phyloP scores from a whole-genome alignment of 805 yeast species.

The Komagataella phaffii region DNA sequence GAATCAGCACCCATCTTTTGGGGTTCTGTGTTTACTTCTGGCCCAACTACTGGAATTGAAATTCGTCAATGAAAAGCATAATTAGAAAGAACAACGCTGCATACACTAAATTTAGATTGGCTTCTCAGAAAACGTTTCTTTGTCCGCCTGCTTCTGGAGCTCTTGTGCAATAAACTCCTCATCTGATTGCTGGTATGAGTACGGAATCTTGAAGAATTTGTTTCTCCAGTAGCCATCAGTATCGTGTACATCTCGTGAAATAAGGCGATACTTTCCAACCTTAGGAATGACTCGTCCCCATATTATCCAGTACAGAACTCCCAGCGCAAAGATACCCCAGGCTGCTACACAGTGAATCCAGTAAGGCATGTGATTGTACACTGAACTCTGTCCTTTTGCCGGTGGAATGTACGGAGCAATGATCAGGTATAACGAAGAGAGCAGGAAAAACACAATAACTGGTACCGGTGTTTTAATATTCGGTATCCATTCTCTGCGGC shows the following conservation, averaged over 20 bases:
- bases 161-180: too few species aligned
- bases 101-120: too few species aligned
- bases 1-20: too few species aligned
- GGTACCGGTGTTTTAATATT: conserved; percentile 54
- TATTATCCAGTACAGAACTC: conserved; percentile 53
- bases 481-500: conserved; percentile 50
- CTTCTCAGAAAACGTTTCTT: too few species aligned
- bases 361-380: conserved; percentile 61
- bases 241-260: conserved; percentile 35
- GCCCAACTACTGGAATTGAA: too few species aligned
- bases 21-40: too few species aligned
- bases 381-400: conserved; percentile 38
- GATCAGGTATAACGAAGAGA: conserved; percentile 54
- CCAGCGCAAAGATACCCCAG: conserved; percentile 59
- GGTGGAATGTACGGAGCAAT: conserved; percentile 79
- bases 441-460: conserved; percentile 48
- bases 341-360: conserved; percentile 60
- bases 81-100: too few species aligned
- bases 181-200: too few species aligned
- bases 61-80: too few species aligned
- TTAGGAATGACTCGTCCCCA: conserved; percentile 50
- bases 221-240: conserved; percentile 66
- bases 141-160: too few species aligned
- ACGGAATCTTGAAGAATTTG: conserved; percentile 27
- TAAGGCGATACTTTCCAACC: conserved; percentile 36